These are phyloP conservation scores for Lolium multiflorum DNA, from an alignment of 176 grass and related monocot genomes.

Conservation along the genomic window DNA sequence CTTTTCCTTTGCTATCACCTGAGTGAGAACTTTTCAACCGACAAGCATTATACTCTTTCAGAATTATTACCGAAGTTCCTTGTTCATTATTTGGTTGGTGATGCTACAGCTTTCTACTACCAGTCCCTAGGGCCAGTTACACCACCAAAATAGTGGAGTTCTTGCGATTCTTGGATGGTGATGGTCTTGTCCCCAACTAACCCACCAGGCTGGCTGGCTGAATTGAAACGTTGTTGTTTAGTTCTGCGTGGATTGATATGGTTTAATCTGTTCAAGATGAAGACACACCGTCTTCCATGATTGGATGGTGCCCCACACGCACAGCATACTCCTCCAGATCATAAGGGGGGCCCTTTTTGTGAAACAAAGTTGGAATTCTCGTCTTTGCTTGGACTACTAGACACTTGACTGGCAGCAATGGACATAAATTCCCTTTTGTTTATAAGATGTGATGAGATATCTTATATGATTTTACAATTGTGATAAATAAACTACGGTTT, in stretches of 20 bases:
- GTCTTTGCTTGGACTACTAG: neutral
- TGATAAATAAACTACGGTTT: too few species aligned
- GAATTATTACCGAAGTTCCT: neutral
- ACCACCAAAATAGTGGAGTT: slow-evolving; percentile 14
- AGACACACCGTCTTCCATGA: slow-evolving; percentile 4
- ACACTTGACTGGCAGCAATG: neutral
- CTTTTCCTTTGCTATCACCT: neutral
- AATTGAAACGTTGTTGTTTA: slow-evolving; percentile 21
- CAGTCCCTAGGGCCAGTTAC: neutral
- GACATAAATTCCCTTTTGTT: neutral
- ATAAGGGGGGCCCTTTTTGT: neutral
- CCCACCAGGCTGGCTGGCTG: slow-evolving; percentile 5
- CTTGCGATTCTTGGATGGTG: slow-evolving; percentile 3
- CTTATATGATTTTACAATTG: neutral
- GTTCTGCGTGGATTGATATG: neutral
- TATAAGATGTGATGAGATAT: neutral
- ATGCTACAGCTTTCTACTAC: neutral
- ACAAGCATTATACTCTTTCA: neutral
- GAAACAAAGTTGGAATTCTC: neutral
- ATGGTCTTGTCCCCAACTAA: neutral
- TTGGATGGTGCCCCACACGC: neutral
- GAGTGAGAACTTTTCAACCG: neutral
- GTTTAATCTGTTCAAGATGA: slow-evolving; percentile 7
- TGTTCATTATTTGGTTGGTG: slow-evolving; percentile 10
- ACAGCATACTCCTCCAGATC: slow-evolving; percentile 10